Conservation (phyloP, 225 moss, liverwort and hornwort species). For the Bryoerythrophyllum caledonicum region DNA sequence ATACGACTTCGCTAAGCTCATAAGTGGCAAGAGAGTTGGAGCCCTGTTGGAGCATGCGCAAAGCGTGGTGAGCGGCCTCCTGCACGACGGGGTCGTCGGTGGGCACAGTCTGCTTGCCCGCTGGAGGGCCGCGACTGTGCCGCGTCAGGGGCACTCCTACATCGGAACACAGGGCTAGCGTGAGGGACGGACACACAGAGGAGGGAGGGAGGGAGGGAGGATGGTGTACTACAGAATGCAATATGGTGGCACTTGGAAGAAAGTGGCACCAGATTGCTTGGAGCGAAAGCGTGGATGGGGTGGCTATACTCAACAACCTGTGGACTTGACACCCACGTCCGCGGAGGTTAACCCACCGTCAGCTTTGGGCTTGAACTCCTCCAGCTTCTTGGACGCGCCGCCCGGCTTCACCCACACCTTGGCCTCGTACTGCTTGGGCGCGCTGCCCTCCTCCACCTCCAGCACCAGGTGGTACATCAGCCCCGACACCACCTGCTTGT, state of each 20-base stretch:
- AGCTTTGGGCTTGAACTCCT: conserved; percentile 64
- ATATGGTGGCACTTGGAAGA: background rate
- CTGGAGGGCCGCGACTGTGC: conserved; percentile 22
- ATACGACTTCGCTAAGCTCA: conserved; percentile 64
- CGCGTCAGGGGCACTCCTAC: conserved; percentile 42
- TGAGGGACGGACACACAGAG: too few species aligned
- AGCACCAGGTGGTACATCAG: conserved; percentile 55
- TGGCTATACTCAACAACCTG: conserved; percentile 38
- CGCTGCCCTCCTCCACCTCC: conserved; percentile 52
- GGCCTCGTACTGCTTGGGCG: conserved; percentile 55
- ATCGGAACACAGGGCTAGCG: conserved; percentile 24
- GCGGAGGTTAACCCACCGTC: conserved; percentile 54
- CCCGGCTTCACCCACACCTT: conserved; percentile 71
- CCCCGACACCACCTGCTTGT: conserved; percentile 64
- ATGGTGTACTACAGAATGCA: background rate
- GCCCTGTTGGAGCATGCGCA: conserved; percentile 43
- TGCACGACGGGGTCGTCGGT: conserved; percentile 56
- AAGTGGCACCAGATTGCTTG: conserved; percentile 21
- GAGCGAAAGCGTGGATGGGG: background rate
- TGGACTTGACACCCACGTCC: conserved; percentile 45
- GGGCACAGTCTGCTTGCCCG: conserved; percentile 44
- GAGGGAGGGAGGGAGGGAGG: too few species aligned
- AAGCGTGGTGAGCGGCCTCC: conserved; percentile 64
- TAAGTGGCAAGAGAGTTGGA: conserved; percentile 62
- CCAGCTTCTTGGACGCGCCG: conserved; percentile 47